phyloP scores from a whole-genome alignment of 352 stramenopile genomes.

The Globisporangium lucens region DNA sequence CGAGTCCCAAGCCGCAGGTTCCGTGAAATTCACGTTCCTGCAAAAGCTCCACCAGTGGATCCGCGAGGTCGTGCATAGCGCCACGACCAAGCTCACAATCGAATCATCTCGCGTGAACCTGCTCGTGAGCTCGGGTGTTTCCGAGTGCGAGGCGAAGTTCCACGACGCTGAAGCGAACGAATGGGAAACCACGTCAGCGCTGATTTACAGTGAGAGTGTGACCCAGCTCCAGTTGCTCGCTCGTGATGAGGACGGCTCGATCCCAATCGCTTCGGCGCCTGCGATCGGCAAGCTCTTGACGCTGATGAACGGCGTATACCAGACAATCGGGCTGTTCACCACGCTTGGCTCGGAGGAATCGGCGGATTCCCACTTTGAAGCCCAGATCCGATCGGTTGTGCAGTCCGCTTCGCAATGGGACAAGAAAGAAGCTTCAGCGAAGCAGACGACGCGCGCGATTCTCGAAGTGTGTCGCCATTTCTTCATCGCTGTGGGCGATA shows the following conservation, averaged over 20 bases:
- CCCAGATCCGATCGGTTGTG: slow-evolving; percentile 43
- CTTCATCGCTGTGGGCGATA: slow-evolving; percentile 47
- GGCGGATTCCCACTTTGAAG: slow-evolving; percentile 43
- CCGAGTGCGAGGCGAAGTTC: slow-evolving; percentile 15
- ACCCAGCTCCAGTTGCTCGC: slow-evolving; percentile 29
- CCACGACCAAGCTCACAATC: slow-evolving; percentile 32
- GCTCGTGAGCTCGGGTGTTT: slow-evolving; percentile 25
- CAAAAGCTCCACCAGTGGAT: slow-evolving; percentile 39
- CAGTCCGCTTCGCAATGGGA: slow-evolving; percentile 30
- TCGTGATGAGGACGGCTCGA: background rate
- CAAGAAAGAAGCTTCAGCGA: slow-evolving; percentile 15
- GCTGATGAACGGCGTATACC: slow-evolving; percentile 44
- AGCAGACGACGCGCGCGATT: slow-evolving; percentile 27
- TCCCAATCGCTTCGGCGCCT: background rate
- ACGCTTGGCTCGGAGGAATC: slow-evolving; percentile 15
- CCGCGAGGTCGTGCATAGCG: slow-evolving; percentile 26
- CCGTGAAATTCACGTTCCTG: slow-evolving; percentile 30
- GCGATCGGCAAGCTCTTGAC: slow-evolving; percentile 33
- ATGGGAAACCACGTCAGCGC: slow-evolving; percentile 33
- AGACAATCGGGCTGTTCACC: slow-evolving; percentile 26
- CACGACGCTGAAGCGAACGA: slow-evolving; percentile 13
- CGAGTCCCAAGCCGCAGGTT: slow-evolving; percentile 13
- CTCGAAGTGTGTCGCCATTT: slow-evolving; percentile 48
- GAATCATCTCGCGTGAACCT: slow-evolving; percentile 29
- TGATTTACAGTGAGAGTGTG: slow-evolving; percentile 34